Percentiles rank a stretch among this genome's conserved stretches.
Evolutionary conservation across 2,329 filamentous ascomycete species (phyloP).

Genomic region (Amylocarpus encephaloides): DNA sequence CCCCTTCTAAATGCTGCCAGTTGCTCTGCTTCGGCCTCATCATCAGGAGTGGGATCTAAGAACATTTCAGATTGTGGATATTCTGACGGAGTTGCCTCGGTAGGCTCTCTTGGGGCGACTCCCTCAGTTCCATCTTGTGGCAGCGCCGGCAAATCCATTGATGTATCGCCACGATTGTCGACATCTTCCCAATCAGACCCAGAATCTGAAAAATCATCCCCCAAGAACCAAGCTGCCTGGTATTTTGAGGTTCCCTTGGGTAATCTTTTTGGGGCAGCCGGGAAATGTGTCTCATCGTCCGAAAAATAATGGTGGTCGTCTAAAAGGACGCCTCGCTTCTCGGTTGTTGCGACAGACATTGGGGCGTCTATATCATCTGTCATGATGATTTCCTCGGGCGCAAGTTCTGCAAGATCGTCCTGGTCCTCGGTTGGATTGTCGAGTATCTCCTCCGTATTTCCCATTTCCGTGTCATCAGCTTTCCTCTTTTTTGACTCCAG

Average conservation of each 20-base stretch:
- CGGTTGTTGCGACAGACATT: conserved; percentile 41
- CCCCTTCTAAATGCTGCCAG: conserved; percentile 74
- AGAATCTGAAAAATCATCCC: conserved; percentile 65
- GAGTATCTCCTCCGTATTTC: conserved; percentile 54
- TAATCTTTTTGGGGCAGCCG: conserved; percentile 62
- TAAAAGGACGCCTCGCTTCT: conserved; percentile 80
- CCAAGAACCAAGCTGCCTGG: conserved; percentile 89
- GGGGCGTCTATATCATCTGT: conserved; percentile 52
- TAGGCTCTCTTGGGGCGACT: conserved; percentile 57
- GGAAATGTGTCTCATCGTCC: conserved; percentile 65
- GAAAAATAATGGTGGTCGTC: conserved; percentile 99
- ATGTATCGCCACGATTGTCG: conserved; percentile 55
- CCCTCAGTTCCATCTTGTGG: conserved; percentile 83
- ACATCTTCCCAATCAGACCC: conserved; percentile 75
- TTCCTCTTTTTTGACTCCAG: conserved; percentile 55
- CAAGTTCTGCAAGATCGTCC: conserved; percentile 76
- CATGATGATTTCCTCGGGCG: conserved; percentile 78
- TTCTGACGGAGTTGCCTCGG: conserved; percentile 76
- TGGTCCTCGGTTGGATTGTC: conserved; percentile 71
- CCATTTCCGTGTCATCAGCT: conserved; percentile 62
- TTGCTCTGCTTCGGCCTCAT: conserved; percentile 72
- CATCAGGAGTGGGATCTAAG: conserved; percentile 65
- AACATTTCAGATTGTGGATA: conserved; percentile 95
- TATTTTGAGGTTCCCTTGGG: conserved; percentile 91
- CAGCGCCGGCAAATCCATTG: conserved; percentile 46